These are phyloP conservation scores for Thielaviopsis ethacetica DNA, from an alignment of 2,329 filamentous ascomycete species.

Conservation along the genomic window DNA sequence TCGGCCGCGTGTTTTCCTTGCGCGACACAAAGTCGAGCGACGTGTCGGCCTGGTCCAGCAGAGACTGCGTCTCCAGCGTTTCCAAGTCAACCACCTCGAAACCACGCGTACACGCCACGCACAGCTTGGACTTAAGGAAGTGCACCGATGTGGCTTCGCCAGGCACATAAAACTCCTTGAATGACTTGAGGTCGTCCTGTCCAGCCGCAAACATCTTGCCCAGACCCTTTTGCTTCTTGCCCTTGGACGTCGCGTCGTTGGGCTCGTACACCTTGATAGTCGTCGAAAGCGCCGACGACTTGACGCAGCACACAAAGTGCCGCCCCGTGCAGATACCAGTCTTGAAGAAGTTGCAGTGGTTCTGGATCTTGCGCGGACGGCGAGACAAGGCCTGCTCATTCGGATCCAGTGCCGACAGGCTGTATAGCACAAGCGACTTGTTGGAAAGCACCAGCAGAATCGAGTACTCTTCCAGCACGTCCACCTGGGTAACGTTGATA, in stretches of 20 bases:
- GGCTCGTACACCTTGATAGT: conserved; percentile 99
- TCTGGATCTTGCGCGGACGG: conserved; percentile 88
- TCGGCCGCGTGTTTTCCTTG: conserved; percentile 83
- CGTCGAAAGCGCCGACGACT: conserved; percentile 79
- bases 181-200: conserved; percentile 88
- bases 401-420: conserved; percentile 69
- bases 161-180: conserved; percentile 98
- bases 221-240: conserved; percentile 89
- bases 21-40: conserved; percentile 92
- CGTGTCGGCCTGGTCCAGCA: conserved; percentile 94
- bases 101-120: conserved; percentile 84
- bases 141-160: conserved; percentile 97
- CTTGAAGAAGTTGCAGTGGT: conserved; percentile 97
- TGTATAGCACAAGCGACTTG: conserved; percentile 82
- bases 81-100: conserved; percentile 96
- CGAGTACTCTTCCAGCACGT: conserved; percentile 89
- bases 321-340: conserved; percentile 86
- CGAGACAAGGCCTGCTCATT: conserved; percentile 68
- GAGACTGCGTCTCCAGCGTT: conserved; percentile 92
- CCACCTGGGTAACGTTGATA: conserved; percentile 80
- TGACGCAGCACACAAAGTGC: conserved; percentile 91
- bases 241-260: conserved; percentile 83
- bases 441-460: conserved; percentile 82
- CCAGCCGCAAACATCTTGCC: conserved; percentile 88
- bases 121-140: conserved; percentile 91